Percentiles rank a stretch among this genome's conserved stretches.
These are phyloP conservation scores for Vanilla planifolia DNA, from an alignment of 106 monocot species.

Conservation along the genomic window DNA sequence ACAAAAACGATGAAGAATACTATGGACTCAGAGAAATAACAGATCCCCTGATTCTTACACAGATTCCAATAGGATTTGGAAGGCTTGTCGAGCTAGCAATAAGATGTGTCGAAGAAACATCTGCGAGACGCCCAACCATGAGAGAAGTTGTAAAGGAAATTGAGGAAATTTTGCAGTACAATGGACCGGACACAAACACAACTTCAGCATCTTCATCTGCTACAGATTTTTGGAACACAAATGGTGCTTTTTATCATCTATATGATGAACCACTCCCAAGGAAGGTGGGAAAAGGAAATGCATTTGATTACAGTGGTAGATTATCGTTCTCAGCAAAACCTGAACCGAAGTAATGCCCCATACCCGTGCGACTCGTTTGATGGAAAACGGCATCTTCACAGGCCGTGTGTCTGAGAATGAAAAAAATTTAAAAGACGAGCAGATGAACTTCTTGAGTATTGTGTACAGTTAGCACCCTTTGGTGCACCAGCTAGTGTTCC, in stretches of 20 bases:
- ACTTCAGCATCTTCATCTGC: constrained; percentile 34
- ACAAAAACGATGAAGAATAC: constrained; percentile 2
- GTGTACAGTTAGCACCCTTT: no score
- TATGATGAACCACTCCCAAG: constrained; percentile 19
- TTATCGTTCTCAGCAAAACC: constrained; percentile 33
- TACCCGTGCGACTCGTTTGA: no score
- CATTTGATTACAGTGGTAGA: constrained; percentile 64
- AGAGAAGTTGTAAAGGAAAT: constrained; percentile 35
- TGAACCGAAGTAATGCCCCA: constrained; percentile 78
- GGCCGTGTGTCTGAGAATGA: no score
- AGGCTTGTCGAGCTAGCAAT: constrained; percentile 20
- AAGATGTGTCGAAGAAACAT: constrained; percentile 24
- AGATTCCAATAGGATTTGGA: constrained; percentile 11
- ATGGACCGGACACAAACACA: constrained; percentile 23
- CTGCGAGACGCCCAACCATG: constrained; percentile 31
- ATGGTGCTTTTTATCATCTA: constrained; percentile 15
- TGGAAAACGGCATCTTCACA: no score
- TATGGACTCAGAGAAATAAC: constrained; percentile 15
- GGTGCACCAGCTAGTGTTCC: no score
- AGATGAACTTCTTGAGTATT: no score
- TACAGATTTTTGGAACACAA: constrained; percentile 28
- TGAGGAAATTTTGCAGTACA: constrained; percentile 23
- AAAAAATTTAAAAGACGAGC: no score
- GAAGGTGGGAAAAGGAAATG: constrained; percentile 27
- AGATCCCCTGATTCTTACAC: constrained; percentile 9